Evolutionary conservation across 306 rosid species (phyloP).

Genomic region (Acacia confusa): DNA sequence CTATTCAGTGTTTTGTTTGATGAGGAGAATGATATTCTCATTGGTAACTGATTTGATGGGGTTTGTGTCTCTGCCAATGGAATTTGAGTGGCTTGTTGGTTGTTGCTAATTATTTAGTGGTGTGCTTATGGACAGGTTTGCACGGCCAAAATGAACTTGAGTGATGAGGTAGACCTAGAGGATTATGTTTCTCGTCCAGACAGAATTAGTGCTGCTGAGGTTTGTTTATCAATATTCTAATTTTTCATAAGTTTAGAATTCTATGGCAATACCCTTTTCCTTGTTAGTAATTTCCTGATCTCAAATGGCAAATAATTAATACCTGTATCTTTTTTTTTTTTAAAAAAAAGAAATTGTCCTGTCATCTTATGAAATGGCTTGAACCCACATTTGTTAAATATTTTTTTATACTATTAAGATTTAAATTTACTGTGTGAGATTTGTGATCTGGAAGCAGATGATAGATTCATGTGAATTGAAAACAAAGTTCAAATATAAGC

Average conservation of each 20-base stretch:
- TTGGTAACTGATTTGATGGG: neutral
- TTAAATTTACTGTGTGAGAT: neutral
- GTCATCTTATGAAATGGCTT: constrained; percentile 13
- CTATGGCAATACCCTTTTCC: neutral
- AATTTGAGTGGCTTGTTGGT: constrained; percentile 10
- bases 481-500: neutral
- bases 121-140: constrained; percentile 63
- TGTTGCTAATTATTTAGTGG: constrained; percentile 9
- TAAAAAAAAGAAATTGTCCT: neutral
- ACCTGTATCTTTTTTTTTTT: neutral
- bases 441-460: neutral
- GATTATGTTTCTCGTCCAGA: constrained; percentile 99
- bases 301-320: neutral
- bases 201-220: constrained; percentile 99
- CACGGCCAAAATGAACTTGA: constrained; percentile 95
- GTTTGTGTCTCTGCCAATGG: constrained; percentile 12
- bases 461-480: constrained; percentile 15
- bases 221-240: constrained; percentile 39
- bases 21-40: neutral
- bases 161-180: constrained; percentile 97
- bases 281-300: neutral
- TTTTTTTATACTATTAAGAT: neutral
- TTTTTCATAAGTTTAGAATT: neutral
- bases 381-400: neutral
- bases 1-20: neutral